Evolutionary conservation across 805 yeast genomes (phyloP).

Genomic region (Cyberlindnera samutprakarnensis): DNA sequence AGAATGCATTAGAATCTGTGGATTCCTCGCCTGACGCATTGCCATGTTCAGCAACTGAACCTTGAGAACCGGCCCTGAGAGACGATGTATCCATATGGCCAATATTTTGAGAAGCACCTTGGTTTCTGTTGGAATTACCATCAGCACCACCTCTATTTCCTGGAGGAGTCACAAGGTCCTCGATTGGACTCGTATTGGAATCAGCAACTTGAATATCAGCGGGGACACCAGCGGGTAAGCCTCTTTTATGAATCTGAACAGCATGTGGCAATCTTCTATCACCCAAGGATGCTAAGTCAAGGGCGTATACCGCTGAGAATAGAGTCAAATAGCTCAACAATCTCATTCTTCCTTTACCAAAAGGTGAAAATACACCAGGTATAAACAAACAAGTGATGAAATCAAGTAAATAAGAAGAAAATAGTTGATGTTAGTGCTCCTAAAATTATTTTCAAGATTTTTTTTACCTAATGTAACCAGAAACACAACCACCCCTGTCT

Average conservation of each 20-base stretch:
- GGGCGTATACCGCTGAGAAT: background rate
- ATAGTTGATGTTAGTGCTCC: too few relatives aligned
- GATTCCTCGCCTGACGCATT: background rate
- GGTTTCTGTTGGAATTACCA: background rate
- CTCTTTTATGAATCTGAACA: constrained; percentile 7
- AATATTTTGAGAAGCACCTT: background rate
- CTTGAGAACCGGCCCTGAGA: background rate
- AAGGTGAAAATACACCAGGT: too few relatives aligned
- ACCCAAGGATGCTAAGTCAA: background rate
- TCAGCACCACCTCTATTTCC: background rate
- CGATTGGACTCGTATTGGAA: constrained; percentile 18
- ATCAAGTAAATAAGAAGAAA: too few relatives aligned
- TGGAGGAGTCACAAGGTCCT: constrained; percentile 5
- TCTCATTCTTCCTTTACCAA: too few relatives aligned
- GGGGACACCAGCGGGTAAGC: constrained; percentile 14
- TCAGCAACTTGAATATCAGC: constrained; percentile 18
- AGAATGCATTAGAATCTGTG: constrained; percentile 34
- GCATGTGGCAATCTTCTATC: constrained; percentile 5
- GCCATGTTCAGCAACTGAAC: background rate
- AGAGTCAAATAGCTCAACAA: background rate
- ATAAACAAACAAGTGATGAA: too few relatives aligned
- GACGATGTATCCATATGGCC: background rate
- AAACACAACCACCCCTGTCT: too few relatives aligned
- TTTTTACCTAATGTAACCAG: too few relatives aligned
- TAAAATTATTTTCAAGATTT: too few relatives aligned